Conservation (phyloP, 2,329 filamentous ascomycete species). For the Parafenestella ontariensis region DNA sequence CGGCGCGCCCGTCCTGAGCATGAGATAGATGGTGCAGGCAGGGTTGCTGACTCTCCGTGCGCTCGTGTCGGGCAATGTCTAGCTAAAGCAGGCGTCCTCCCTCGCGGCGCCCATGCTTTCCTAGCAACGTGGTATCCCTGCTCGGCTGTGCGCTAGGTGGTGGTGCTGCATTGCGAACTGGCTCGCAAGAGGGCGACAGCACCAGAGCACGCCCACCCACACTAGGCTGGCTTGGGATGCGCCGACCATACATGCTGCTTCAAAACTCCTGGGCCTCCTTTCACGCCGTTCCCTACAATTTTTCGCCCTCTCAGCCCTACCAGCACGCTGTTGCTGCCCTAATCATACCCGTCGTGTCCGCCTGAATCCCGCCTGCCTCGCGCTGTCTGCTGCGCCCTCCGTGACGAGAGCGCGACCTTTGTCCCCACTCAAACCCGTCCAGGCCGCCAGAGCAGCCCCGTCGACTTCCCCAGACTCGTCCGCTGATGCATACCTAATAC, state of each 20-base stretch:
- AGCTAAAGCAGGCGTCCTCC: neutral
- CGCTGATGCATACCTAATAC: constrained; percentile 36
- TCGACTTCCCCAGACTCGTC: constrained; percentile 3
- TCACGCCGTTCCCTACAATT: constrained; percentile 10
- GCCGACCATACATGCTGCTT: constrained; percentile 32
- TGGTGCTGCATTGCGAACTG: constrained; percentile 6
- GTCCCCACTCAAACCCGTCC: constrained; percentile 4
- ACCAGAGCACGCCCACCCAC: neutral
- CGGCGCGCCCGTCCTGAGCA: neutral
- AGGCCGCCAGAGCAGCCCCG: constrained; percentile 13
- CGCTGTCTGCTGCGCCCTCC: constrained; percentile 3
- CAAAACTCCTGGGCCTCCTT: constrained; percentile 37
- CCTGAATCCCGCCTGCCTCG: neutral
- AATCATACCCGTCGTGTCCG: neutral
- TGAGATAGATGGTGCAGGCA: constrained; percentile 3
- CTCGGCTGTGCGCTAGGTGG: neutral
- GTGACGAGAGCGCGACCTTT: constrained; percentile 5
- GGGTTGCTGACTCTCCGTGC: constrained; percentile 7
- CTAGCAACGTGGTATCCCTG: constrained; percentile 4
- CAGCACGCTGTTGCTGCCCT: neutral
- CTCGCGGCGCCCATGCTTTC: neutral
- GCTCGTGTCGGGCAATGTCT: no score
- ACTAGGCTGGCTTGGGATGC: constrained; percentile 18
- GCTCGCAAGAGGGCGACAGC: neutral
- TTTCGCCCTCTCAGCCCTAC: neutral